These are phyloP conservation scores for Solanum chmielewskii DNA, from an alignment of 257 asterid genomes.

Conservation along the genomic window DNA sequence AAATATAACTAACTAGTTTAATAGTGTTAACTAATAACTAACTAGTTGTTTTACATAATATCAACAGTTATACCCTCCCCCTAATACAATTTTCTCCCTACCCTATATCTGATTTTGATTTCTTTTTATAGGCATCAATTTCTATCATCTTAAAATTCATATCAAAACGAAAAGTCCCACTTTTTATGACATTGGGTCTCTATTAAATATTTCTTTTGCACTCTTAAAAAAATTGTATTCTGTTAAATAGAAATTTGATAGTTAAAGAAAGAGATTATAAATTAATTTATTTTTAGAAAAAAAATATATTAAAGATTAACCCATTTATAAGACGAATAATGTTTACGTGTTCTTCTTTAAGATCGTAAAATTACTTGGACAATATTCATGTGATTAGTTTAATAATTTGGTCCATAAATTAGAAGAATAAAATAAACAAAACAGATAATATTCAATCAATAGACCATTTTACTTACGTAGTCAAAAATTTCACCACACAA, in stretches of 20 bases:
- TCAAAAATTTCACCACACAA: neutral
- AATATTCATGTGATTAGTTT: neutral
- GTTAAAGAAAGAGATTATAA: neutral
- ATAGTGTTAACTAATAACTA: no score
- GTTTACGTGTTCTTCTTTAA: neutral
- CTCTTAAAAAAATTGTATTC: accelerated
- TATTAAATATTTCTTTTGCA: no score
- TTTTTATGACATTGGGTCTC: neutral
- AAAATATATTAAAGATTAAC: neutral
- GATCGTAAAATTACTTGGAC: neutral
- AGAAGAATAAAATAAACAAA: neutral
- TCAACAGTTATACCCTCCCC: no score
- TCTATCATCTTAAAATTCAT: neutral
- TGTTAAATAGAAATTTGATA: neutral
- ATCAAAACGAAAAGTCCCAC: neutral
- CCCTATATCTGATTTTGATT: no score
- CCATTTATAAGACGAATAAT: neutral
- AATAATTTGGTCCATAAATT: neutral
- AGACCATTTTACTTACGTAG: neutral
- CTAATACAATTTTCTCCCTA: no score
- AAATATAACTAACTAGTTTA: no score
- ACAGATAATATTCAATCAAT: neutral
- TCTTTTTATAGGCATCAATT: neutral
- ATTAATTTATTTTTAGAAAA: neutral
- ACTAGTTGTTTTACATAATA: no score